Conservation (phyloP, 108 stramenopile species). For the Skeletonema potamos region DNA sequence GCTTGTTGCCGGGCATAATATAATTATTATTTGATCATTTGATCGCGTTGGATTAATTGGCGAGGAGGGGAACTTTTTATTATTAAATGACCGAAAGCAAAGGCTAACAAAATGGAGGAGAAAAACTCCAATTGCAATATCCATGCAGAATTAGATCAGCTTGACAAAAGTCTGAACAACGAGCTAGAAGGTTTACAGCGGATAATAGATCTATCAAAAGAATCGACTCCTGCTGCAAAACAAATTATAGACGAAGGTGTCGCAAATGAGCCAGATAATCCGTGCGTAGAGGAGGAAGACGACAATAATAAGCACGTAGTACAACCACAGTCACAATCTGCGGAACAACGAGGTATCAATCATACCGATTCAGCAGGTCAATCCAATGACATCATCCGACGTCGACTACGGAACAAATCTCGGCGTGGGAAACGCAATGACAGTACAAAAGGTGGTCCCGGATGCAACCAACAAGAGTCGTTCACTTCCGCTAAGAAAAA, state of each 20-base stretch:
- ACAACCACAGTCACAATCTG: not conserved
- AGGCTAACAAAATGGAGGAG: not conserved
- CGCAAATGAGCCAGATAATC: not conserved
- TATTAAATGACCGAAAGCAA: too few relatives aligned
- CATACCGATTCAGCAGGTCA: not conserved
- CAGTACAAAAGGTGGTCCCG: not conserved
- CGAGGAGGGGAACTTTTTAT: too few relatives aligned
- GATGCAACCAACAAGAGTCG: not conserved
- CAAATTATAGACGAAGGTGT: not conserved
- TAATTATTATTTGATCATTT: too few relatives aligned
- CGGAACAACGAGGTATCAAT: not conserved
- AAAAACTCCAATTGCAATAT: not conserved
- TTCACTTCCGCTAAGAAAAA: not conserved
- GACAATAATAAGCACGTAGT: constrained; percentile 27
- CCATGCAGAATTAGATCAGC: not conserved
- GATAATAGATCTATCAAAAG: not conserved
- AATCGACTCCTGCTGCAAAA: too few relatives aligned
- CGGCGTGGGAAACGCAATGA: not conserved
- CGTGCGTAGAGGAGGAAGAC: not conserved
- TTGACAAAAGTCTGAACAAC: not conserved
- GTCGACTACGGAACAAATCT: not conserved
- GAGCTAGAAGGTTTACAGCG: not conserved
- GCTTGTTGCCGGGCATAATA: too few relatives aligned
- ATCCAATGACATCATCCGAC: not conserved
- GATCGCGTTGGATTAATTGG: too few relatives aligned